Conservation (phyloP, 305 asterid species). For the Rubia tinctorum region DNA sequence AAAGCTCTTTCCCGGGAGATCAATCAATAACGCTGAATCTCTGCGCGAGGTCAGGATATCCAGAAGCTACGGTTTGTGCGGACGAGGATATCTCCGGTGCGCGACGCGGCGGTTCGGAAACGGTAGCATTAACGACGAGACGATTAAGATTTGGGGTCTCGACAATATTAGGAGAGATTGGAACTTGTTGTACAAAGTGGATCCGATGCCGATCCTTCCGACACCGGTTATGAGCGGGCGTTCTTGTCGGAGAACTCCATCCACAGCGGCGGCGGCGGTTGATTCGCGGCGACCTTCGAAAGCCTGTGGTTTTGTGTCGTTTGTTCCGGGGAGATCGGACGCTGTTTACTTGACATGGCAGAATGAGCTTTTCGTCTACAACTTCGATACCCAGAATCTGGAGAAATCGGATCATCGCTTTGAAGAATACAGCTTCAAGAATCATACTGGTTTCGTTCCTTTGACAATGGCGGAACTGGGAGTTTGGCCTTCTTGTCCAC, state of each 20-base stretch:
- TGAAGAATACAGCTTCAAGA: background rate
- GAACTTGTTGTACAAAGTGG: background rate
- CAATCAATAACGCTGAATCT: background rate
- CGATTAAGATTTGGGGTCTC: background rate
- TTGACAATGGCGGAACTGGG: background rate
- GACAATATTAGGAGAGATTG: background rate
- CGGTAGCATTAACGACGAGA: background rate
- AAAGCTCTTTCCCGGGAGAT: too few species aligned
- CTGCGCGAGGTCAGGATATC: background rate
- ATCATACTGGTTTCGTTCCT: background rate
- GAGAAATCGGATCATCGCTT: background rate
- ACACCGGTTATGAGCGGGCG: background rate
- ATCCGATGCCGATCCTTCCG: background rate
- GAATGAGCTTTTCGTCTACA: background rate
- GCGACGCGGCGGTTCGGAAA: background rate
- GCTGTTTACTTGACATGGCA: background rate
- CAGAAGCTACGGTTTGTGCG: background rate
- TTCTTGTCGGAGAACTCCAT: background rate
- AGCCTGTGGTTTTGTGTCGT: background rate
- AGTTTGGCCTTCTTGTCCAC: background rate
- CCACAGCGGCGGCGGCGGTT: background rate
- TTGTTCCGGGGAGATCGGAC: conserved; percentile 1
- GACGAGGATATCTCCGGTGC: background rate
- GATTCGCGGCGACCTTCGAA: background rate
- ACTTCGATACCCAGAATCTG: background rate